A percentile compares a stretch with the other conserved stretches of the same genome.
Evolutionary conservation across 768 basidiomycete genomes (phyloP).

Genomic region (Tulasnella sp.): DNA sequence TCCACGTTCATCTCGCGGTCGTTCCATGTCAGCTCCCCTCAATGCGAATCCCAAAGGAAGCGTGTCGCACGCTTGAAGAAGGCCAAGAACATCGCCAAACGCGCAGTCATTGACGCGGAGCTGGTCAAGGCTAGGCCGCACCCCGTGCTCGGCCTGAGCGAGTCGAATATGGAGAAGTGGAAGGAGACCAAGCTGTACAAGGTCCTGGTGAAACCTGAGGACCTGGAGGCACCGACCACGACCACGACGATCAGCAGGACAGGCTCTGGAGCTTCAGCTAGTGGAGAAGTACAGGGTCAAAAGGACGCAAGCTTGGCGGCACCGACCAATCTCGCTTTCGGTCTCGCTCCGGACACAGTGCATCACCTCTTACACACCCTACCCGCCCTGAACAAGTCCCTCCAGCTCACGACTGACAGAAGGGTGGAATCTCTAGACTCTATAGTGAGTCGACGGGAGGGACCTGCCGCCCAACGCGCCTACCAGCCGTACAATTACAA

Average conservation of each 20-base stretch:
- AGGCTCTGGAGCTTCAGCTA: background rate
- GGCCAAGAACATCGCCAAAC: slow-evolving; percentile 8
- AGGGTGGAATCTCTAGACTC: too few relatives aligned
- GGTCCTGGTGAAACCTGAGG: background rate
- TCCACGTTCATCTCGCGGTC: background rate
- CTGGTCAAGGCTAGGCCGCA: background rate
- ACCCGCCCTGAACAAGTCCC: background rate
- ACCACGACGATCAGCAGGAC: background rate
- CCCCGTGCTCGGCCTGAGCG: background rate
- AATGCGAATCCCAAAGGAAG: slow-evolving; percentile 2
- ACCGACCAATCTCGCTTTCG: slow-evolving; percentile 6
- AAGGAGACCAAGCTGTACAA: slow-evolving; percentile 11
- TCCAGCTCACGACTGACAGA: too few relatives aligned
- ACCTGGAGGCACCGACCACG: background rate
- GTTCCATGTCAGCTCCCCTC: background rate
- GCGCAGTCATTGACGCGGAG: background rate
- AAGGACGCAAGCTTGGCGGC: background rate
- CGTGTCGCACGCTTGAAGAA: background rate
- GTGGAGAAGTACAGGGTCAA: background rate
- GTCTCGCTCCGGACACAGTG: background rate
- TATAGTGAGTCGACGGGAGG: too few relatives aligned
- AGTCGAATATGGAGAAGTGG: slow-evolving; percentile 3
- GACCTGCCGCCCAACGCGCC: too few relatives aligned
- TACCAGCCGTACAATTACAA: too few relatives aligned
- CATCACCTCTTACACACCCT: slow-evolving; percentile 1